Percentiles rank a stretch among this genome's conserved stretches.
phyloP scores from a whole-genome alignment of 1,139 yeast species.

The Candida sp. region DNA sequence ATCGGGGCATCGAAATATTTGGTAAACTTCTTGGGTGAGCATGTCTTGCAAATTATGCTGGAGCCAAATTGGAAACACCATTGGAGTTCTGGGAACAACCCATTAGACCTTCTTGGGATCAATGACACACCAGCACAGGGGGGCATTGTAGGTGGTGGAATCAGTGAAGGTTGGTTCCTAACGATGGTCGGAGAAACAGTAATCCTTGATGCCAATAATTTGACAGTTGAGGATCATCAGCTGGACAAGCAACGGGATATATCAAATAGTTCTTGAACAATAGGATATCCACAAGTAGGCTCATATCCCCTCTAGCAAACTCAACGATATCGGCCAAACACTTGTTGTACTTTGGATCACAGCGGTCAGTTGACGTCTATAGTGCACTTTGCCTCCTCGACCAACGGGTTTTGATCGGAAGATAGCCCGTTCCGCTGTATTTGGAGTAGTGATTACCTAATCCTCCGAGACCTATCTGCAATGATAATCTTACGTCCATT shows the following conservation, averaged over 20 bases:
- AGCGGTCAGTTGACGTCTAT: conserved; percentile 59
- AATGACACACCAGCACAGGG: conserved; percentile 69
- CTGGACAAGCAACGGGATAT: conserved; percentile 48
- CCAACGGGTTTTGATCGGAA: too few relatives aligned
- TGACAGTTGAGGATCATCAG: conserved; percentile 60
- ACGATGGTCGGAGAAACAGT: conserved; percentile 49
- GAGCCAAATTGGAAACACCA: conserved; percentile 51
- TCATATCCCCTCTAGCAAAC: conserved; percentile 8
- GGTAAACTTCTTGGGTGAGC: conserved; percentile 31
- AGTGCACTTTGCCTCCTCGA: conserved; percentile 16
- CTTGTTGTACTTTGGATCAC: conserved; percentile 23
- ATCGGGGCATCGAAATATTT: conserved; percentile 46
- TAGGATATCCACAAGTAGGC: conserved; percentile 19
- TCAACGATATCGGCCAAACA: conserved; percentile 26
- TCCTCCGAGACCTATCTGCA: too few relatives aligned
- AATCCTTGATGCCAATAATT: conserved; percentile 38
- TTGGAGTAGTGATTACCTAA: too few relatives aligned
- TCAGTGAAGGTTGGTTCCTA: conserved; percentile 56
- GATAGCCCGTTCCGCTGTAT: too few relatives aligned
- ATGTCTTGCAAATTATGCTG: conserved; percentile 45
- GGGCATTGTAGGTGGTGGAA: conserved; percentile 55
- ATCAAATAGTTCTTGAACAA: conserved; percentile 31
- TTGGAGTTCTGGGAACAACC: conserved; percentile 50
- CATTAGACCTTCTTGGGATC: conserved; percentile 62
- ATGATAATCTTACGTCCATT: too few relatives aligned